Evolutionary conservation across 306 rosid species (phyloP), one percentile per base, ranked within the genome.

Genomic region (Rosa rugosa): DNA sequence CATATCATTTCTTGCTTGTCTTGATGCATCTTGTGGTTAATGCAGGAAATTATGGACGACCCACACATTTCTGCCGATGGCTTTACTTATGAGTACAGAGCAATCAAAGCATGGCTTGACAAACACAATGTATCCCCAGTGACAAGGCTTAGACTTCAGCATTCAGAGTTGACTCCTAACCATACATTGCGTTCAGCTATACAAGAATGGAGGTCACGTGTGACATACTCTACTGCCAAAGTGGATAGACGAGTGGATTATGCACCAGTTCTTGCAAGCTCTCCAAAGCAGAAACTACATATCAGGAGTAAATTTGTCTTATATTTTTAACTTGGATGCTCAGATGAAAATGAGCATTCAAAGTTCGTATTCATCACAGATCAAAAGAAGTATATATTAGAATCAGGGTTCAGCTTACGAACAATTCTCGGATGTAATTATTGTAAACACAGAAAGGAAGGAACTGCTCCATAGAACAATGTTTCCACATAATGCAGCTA

Each of bases 21-120:
- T 79, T 8, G 63, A 49, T 51, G 38, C 75, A 45, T 72, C 66
- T 45, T 79, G n/a, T 80, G 60, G 50, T 36, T 67, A 25, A 51
- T 71, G 80, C 82, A 95, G 99, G 98, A 95, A 80, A 82, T 95
- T 71, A 95, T 95, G 98, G 87, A 86, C 25, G 96, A 95, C 77
- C 99, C 99, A 44, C 75, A 89, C 80, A 87, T 95, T 18, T 93
- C 99, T 27, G 97, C 92, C 0, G 98, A 92, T 77, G 99, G 99
- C 31, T 95, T 95, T 79, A 88, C 89, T 11, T 95, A 91, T 8
- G 99, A 95, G 85, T 80, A 90, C 65, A 79, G 82, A 83, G 99
- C 99, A 80, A 95, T 95, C 85, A 86, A 86, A 84, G 97, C 98
- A 54, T 95, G 99, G 99, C 92, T 95, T 67, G 80, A 86, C 80